These are phyloP conservation scores for Massariosphaeria phaeospora DNA, from an alignment of 495 filamentous ascomycete species.

Conservation along the genomic window DNA sequence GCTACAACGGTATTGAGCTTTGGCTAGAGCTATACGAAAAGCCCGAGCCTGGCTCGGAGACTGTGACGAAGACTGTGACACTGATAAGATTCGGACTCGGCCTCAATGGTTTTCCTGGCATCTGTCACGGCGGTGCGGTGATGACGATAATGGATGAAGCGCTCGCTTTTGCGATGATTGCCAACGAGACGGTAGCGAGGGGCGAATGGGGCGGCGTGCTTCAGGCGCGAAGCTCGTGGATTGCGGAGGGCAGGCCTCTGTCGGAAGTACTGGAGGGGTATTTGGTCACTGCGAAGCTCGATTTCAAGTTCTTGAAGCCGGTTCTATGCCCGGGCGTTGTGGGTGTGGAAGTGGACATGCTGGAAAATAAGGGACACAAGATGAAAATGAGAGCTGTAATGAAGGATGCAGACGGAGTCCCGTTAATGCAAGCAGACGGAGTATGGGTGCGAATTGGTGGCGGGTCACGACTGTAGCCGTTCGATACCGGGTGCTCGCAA, in stretches of 20 bases:
- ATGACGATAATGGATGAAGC: slow-evolving; percentile 29
- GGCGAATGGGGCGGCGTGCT: background rate
- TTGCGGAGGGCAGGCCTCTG: background rate
- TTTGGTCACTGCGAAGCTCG: slow-evolving; percentile 23
- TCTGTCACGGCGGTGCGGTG: slow-evolving; percentile 20
- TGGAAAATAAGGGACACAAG: slow-evolving; percentile 17
- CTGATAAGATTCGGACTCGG: slow-evolving; percentile 12
- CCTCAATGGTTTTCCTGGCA: slow-evolving; percentile 21
- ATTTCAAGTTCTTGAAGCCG: slow-evolving; percentile 22
- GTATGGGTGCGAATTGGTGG: slow-evolving; percentile 20
- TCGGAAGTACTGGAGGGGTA: slow-evolving; percentile 14
- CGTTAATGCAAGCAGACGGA: slow-evolving; percentile 12
- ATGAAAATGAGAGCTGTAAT: slow-evolving; percentile 17
- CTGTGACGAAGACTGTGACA: slow-evolving; percentile 1
- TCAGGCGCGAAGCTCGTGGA: background rate
- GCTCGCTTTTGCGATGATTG: slow-evolving; percentile 18
- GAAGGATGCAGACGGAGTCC: slow-evolving; percentile 13
- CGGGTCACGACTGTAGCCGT: slow-evolving; percentile 6
- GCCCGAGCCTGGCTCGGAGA: slow-evolving; percentile 1
- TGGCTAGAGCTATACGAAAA: slow-evolving; percentile 17
- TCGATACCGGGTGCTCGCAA: no score
- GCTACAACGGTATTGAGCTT: slow-evolving; percentile 10
- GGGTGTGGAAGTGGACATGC: slow-evolving; percentile 16
- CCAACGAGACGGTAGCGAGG: slow-evolving; percentile 1
- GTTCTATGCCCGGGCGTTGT: slow-evolving; percentile 20